Evolutionary conservation across 257 asterid genomes (phyloP), one percentile per base, ranked within the genome.

Genomic region (Linderniella brevidens): DNA sequence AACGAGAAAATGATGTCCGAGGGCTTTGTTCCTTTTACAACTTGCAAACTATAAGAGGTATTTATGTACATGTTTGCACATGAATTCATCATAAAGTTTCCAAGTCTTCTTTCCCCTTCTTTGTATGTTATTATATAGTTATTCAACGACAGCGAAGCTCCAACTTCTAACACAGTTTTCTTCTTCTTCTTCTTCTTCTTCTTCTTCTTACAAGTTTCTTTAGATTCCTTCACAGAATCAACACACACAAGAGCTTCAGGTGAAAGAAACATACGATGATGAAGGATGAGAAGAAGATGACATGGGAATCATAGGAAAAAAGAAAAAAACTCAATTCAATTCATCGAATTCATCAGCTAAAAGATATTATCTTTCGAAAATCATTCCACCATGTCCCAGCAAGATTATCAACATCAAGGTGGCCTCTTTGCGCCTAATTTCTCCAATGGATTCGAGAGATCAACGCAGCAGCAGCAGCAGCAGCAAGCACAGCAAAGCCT

Each of bases 1-100:
- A 75, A 75, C 63, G 67, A 79, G 92, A 87, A 79, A 82, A 77
- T 74, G 88, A 82, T 86, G 79, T 72, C 68, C 66, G 76, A 78
- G 67, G 69, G 63, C 66, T 74, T 68, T 71, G 63, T 50, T 57
- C 51, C 85, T 74, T 80, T 73, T 70, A 62, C 71, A 58, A 47
- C 69, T 85, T 71, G 92, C 88, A 25, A 25, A 71, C 73, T 72
- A 73, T 75, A 70, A 68, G 69, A 75, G 92, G 94, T 81, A 78
- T 65, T 68, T 59, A 56, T 60, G 52, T 65, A 63, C 6, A 25
- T 25, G 32, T 54, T 37, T 55, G 29, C 68, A 44, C 62, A 80
- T 69, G 74, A 79, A 66, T 64, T 54, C 32, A 25, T 25, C 32
- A 25, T 25, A 25, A 25, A 25, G 32, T 25, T 25, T 25, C 32